A percentile compares a stretch with the other conserved stretches of the same genome.
phyloP scores from a whole-genome alignment of 1,284 basidiomycete species.

The Pseudozyma thailandica region DNA sequence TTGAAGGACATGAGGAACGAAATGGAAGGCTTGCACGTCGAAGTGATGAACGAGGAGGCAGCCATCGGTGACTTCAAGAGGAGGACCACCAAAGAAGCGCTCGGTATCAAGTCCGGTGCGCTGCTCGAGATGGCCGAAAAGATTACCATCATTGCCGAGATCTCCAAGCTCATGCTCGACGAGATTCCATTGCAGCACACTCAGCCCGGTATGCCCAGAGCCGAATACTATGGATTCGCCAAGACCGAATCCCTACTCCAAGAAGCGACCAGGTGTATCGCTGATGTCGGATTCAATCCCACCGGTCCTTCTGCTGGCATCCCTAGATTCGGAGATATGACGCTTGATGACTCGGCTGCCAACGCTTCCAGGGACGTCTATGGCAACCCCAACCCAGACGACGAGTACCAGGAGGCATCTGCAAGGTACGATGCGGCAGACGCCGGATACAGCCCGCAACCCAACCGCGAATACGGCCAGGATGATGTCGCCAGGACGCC shows the following conservation, averaged over 20 bases:
- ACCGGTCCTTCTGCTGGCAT: conserved; percentile 38
- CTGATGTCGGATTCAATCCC: conserved; percentile 58
- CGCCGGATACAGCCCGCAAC: conserved; percentile 30
- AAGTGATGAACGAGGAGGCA: conserved; percentile 86
- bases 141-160: conserved; percentile 83
- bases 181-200: conserved; percentile 85
- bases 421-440: conserved; percentile 20
- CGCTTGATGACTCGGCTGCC: conserved; percentile 26
- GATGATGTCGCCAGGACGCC: conserved; percentile 39
- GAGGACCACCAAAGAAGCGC: conserved; percentile 75
- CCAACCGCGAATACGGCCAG: conserved; percentile 11
- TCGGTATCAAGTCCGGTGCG: conserved; percentile 88
- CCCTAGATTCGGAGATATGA: conserved; percentile 36
- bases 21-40: conserved; percentile 79
- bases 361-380: conserved; percentile 26
- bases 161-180: conserved; percentile 81
- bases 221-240: conserved; percentile 73
- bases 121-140: conserved; percentile 87
- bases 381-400: conserved; percentile 22
- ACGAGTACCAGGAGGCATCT: conserved; percentile 7
- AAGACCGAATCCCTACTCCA: conserved; percentile 58
- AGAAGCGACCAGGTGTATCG: conserved; percentile 55
- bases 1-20: conserved; percentile 81
- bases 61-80: conserved; percentile 87
- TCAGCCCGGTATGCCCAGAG: conserved; percentile 80